Evolutionary conservation across 192 early-diverging fungal species (phyloP).

Genomic region (Coemansia sp.): DNA sequence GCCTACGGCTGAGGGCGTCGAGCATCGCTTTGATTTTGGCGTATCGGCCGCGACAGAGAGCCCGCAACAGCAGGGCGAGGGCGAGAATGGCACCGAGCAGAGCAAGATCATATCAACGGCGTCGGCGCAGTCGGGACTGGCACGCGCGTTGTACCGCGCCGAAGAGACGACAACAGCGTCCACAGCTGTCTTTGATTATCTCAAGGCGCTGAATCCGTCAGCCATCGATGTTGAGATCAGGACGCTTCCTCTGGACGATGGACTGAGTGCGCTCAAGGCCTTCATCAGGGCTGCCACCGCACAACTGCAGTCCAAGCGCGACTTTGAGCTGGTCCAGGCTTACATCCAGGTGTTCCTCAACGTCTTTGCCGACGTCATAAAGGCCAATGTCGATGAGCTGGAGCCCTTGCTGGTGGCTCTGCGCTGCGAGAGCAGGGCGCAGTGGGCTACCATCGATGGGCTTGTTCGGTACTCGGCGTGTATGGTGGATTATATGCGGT

Average conservation of each 20-base stretch:
- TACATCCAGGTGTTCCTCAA: slow-evolving; percentile 76
- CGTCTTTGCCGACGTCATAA: slow-evolving; percentile 79
- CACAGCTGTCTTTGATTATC: slow-evolving; percentile 65
- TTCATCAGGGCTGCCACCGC: slow-evolving; percentile 70
- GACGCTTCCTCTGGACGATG: slow-evolving; percentile 68
- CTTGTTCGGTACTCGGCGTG: slow-evolving; percentile 53
- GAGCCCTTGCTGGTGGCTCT: slow-evolving; percentile 50
- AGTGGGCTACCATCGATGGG: slow-evolving; percentile 42
- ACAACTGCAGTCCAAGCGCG: slow-evolving; percentile 63
- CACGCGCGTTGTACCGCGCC: slow-evolving; percentile 52
- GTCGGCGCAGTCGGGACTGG: slow-evolving; percentile 63
- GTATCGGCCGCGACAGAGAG: slow-evolving; percentile 38
- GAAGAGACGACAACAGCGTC: slow-evolving; percentile 25
- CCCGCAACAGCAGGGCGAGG: slow-evolving; percentile 39
- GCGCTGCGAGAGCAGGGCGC: slow-evolving; percentile 24
- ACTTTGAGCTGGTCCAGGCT: slow-evolving; percentile 88
- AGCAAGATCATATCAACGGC: slow-evolving; percentile 52
- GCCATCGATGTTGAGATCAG: slow-evolving; percentile 85
- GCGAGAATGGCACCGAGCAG: background rate
- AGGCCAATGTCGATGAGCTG: slow-evolving; percentile 59
- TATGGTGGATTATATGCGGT: slow-evolving; percentile 52
- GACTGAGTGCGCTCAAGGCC: slow-evolving; percentile 59
- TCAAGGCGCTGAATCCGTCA: slow-evolving; percentile 79
- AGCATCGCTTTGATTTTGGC: slow-evolving; percentile 64
- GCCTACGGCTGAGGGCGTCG: slow-evolving; percentile 71